Percentiles rank a stretch among this genome's conserved stretches.
Evolutionary conservation across 2,329 filamentous ascomycete genomes (phyloP).

Genomic region (Diaporthe caulivora): DNA sequence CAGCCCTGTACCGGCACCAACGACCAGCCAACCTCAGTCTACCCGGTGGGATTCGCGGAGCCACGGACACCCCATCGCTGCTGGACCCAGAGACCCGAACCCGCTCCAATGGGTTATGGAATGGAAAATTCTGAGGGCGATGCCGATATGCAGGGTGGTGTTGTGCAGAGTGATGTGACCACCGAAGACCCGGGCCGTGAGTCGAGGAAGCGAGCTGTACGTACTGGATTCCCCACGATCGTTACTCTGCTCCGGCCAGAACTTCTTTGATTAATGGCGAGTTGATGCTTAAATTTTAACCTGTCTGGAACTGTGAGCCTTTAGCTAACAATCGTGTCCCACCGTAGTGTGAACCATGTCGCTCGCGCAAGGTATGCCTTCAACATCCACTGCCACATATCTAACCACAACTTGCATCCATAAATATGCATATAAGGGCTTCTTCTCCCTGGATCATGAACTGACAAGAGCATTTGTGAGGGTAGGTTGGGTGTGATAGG

Average conservation of each 20-base stretch:
- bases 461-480: not conserved
- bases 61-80: not conserved
- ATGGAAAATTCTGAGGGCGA: not conserved
- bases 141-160: not conserved
- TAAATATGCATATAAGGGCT: not conserved
- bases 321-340: not conserved
- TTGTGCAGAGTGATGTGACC: constrained; percentile 3
- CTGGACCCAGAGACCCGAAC: not conserved
- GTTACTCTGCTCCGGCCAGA: not conserved
- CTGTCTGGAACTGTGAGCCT: not conserved
- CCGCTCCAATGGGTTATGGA: not conserved
- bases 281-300: not conserved
- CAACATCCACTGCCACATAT: not conserved
- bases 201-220: constrained; percentile 4
- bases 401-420: not conserved
- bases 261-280: not conserved
- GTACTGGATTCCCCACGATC: not conserved
- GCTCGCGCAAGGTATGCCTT: constrained; percentile 22
- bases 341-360: constrained; percentile 11
- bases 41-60: not conserved
- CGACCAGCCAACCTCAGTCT: not conserved
- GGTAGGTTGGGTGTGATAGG: constrained; percentile 51
- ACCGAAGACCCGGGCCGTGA: constrained; percentile 6
- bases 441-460: not conserved
- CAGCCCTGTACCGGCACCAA: not conserved